Evolutionary conservation across 306 rosid species (phyloP).

Genomic region (Sicyos edulis): DNA sequence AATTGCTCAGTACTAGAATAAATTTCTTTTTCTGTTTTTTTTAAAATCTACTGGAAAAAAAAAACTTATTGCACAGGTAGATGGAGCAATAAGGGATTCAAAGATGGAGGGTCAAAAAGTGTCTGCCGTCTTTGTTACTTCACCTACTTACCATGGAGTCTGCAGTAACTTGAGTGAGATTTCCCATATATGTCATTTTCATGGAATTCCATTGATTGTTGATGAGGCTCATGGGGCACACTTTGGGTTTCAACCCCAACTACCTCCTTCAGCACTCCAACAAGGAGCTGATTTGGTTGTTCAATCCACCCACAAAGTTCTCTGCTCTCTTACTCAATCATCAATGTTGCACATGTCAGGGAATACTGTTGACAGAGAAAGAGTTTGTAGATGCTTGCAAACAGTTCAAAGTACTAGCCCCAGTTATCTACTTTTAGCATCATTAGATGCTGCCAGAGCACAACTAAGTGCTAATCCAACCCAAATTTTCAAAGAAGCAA

Average conservation of each 20-base stretch:
- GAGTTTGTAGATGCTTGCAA: constrained; percentile 67
- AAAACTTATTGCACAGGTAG: constrained; percentile 41
- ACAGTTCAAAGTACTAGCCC: constrained; percentile 80
- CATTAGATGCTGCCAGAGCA: constrained; percentile 85
- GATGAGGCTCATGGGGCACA: constrained; percentile 98
- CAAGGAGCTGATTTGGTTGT: constrained; percentile 70
- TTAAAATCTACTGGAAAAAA: no score
- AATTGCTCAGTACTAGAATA: no score
- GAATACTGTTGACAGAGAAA: constrained; percentile 46
- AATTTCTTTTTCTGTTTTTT: no score
- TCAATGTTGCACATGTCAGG: constrained; percentile 83
- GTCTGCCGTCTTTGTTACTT: constrained; percentile 73
- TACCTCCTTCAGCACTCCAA: constrained; percentile 68
- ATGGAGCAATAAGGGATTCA: constrained; percentile 48
- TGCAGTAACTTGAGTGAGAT: constrained; percentile 63
- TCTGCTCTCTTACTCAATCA: constrained; percentile 74
- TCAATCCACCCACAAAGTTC: constrained; percentile 76
- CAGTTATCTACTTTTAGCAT: constrained; percentile 78
- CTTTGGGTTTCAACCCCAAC: constrained; percentile 65
- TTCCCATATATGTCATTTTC: constrained; percentile 61
- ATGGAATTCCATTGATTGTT: constrained; percentile 65
- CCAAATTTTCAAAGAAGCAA: constrained; percentile 41
- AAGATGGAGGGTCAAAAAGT: constrained; percentile 52
- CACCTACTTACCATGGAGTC: constrained; percentile 81
- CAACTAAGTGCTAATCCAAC: constrained; percentile 58